A percentile compares a stretch with the other conserved stretches of the same genome.
phyloP scores from a whole-genome alignment of 2,329 filamentous ascomycete genomes.

The Colletotrichum sp. region DNA sequence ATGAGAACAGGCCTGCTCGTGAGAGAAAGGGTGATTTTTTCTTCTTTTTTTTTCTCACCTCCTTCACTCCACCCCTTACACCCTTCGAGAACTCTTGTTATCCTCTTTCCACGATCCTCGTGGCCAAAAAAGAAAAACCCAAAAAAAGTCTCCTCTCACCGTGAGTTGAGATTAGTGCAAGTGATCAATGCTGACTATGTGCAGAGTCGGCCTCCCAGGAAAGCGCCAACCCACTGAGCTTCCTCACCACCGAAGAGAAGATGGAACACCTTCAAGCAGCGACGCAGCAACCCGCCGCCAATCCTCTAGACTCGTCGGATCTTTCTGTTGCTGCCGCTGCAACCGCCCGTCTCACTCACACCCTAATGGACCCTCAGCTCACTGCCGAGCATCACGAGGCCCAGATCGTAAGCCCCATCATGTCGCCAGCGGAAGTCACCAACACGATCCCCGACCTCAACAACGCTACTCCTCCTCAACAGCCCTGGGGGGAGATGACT shows the following conservation, averaged over 20 bases:
- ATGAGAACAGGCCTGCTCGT: conserved; percentile 43
- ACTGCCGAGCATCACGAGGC: conserved; percentile 6
- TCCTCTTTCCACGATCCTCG: not conserved
- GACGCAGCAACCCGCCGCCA: conserved; percentile 34
- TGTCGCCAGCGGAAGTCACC: not conserved
- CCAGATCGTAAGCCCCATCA: not conserved
- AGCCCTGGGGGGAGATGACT: conserved; percentile 61
- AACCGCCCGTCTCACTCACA: conserved; percentile 58
- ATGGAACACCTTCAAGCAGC: conserved; percentile 55
- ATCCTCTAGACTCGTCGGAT: conserved; percentile 50
- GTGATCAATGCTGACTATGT: not conserved
- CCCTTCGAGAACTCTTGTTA: not conserved
- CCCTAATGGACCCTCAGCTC: conserved; percentile 59
- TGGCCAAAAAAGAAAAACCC: not conserved
- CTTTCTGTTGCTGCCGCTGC: conserved; percentile 63
- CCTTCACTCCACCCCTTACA: not conserved
- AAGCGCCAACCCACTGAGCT: conserved; percentile 24
- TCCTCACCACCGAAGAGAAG: conserved; percentile 45
- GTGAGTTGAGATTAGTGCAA: not conserved
- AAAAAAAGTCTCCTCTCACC: not conserved
- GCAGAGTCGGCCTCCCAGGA: conserved; percentile 21
- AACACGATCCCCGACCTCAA: not conserved
- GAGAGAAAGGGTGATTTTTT: conserved; percentile 41
- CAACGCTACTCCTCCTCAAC: conserved; percentile 26
- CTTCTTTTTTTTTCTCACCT: not conserved